phyloP scores from a whole-genome alignment of 2,329 filamentous ascomycete species.

The Gnomoniopsis sp. region DNA sequence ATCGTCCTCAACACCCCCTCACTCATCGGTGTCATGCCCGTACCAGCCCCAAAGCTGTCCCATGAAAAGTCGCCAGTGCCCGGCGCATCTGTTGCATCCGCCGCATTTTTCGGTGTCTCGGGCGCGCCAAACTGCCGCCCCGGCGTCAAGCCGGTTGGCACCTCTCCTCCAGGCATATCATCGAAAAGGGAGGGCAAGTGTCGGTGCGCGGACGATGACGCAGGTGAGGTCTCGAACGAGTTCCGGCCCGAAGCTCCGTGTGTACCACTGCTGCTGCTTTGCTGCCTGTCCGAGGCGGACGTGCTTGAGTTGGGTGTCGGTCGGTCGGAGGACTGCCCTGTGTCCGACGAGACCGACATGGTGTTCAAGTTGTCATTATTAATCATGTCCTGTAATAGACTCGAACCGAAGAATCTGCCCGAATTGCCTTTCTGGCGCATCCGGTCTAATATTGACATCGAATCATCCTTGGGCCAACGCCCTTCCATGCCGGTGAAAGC shows the following conservation, averaged over 20 bases:
- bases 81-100: not conserved
- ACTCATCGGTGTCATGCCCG: slow-evolving; percentile 51
- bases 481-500: slow-evolving; percentile 25
- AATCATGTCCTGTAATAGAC: slow-evolving; percentile 39
- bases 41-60: slow-evolving; percentile 29
- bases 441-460: not conserved
- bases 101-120: slow-evolving; percentile 32
- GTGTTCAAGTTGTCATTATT: slow-evolving; percentile 42
- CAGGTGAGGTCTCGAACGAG: slow-evolving; percentile 53
- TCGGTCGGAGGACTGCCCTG: slow-evolving; percentile 44
- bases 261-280: slow-evolving; percentile 18
- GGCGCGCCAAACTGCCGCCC: slow-evolving; percentile 29
- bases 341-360: slow-evolving; percentile 46
- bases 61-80: slow-evolving; percentile 31
- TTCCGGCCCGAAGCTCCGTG: slow-evolving; percentile 33
- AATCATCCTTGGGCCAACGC: slow-evolving; percentile 9
- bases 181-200: slow-evolving; percentile 37
- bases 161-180: slow-evolving; percentile 31
- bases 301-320: slow-evolving; percentile 59
- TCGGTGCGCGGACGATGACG: slow-evolving; percentile 38
- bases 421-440: slow-evolving; percentile 22
- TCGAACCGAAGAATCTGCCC: slow-evolving; percentile 18
- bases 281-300: slow-evolving; percentile 39
- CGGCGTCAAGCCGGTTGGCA: slow-evolving; percentile 34
- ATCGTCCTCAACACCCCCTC: slow-evolving; percentile 56